A percentile compares a stretch with the other conserved stretches of the same genome.
These are phyloP conservation scores for Thelephora ganbajun DNA, from an alignment of 768 basidiomycete genomes.

Conservation along the genomic window DNA sequence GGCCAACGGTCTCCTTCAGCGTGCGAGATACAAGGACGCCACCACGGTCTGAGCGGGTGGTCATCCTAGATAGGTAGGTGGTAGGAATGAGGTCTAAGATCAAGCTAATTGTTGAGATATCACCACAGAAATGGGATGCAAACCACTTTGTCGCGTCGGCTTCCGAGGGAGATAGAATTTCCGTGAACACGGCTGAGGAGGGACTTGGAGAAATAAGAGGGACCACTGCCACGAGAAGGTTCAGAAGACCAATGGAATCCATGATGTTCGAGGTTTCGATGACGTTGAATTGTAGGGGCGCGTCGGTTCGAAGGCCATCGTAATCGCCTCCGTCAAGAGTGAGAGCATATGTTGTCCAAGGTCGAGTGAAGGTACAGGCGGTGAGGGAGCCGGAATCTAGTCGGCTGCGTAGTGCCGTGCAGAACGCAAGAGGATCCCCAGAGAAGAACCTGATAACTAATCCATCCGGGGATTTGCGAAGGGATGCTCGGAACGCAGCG, in stretches of 20 bases:
- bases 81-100: constrained; percentile 28
- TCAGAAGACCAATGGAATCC: constrained; percentile 35
- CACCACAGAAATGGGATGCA: constrained; percentile 18
- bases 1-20: constrained; percentile 5
- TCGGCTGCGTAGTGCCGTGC: constrained; percentile 21
- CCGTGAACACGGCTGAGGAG: constrained; percentile 25
- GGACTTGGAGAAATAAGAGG: constrained; percentile 22
- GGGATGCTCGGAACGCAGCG: constrained; percentile 9
- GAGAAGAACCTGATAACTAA: constrained; percentile 25
- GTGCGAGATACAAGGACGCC: constrained; percentile 16
- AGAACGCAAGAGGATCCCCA: constrained; percentile 27
- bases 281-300: constrained; percentile 28
- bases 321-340: constrained; percentile 21
- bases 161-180: constrained; percentile 22
- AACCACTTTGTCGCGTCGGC: constrained; percentile 20
- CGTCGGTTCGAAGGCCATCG: too few relatives aligned
- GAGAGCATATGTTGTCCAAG: constrained; percentile 23
- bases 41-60: constrained; percentile 25
- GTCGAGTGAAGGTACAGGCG: constrained; percentile 15
- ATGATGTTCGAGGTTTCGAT: constrained; percentile 37
- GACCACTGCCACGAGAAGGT: constrained; percentile 23
- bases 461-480: too few relatives aligned
- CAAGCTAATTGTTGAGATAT: constrained; percentile 26
- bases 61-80: constrained; percentile 26
- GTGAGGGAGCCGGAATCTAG: too few relatives aligned